Base-by-base conservation (phyloP, 2,329 filamentous ascomycete genomes). In the Hypocreales sp. region DNA sequence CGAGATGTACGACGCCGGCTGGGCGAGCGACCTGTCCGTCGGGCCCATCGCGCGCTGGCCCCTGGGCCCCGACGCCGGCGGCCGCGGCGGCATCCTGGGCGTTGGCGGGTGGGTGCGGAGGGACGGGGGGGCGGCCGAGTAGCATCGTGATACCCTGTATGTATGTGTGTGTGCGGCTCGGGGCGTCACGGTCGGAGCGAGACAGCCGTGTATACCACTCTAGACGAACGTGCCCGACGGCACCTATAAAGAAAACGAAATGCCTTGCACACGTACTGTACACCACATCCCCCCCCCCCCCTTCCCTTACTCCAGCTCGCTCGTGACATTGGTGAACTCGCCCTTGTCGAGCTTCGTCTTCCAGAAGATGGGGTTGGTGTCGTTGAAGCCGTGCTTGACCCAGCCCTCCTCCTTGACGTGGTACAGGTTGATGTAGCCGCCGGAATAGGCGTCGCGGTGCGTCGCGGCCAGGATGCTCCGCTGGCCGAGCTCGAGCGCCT, bases 321-420 rank as follows among this genome's bases (percentile, higher is more conserved):
- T 81, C 32, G 82, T 92, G 29, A 94, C 86, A 53, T 94, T 94
- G 38, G 79, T 87, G 57, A 98, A 98, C 64, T 98, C 90, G 55
- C 86, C 86, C 72, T 92, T 92, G 55, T 93, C 79, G 48, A 98
- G 60, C 74, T 98, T 98, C 26, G 86, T 94, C 67, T 92, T 79
- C 90, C 90, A 98, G 77, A 98, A 98, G 51, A 95, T 92, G 24
- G 87, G 87, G 65, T 95, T 94, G 43, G 87, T 95, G 57, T 98
- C 90, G 49, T 66, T 84, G 69, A 98, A 98, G 36, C 90, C 90
- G 51, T 95, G 87, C 71, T 92, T 93, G 47, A 92, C 86, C 90
- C 90, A 98, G 44, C 90, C 90, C 38, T 84, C 79, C 64, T 98
- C 87, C 74, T 94, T 94, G 52, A 98, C 86, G 50, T 98, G 90